Base-by-base conservation (phyloP, 352 stramenopile species). In the Achlya hypogyna region DNA sequence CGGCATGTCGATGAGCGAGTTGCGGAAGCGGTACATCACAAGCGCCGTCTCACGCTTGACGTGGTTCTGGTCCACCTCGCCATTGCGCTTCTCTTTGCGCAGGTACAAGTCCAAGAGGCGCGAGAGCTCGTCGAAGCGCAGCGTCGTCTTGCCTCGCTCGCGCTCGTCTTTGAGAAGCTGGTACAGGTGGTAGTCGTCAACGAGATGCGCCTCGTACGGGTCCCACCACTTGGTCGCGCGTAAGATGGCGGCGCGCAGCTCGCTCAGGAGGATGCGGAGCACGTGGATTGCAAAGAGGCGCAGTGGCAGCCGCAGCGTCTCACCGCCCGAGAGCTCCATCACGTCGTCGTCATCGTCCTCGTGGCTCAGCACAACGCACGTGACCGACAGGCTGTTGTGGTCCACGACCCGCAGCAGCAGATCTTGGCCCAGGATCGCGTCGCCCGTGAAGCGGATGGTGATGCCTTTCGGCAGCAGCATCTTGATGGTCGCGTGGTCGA, bases 401-500 rank as follows among this genome's bases (percentile, higher is more conserved):
- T 77, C 76, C 8, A 95, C 73, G 51, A 95, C 86, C 62, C 90
- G 88, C 16, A 95, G 75, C 35, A 82, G 75, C 14, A 93, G 69
- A 0, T 79, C 79, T 62, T 93, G 78, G 16, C 86, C 84, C 8
- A 93, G 74, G 40, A 95, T 73, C 42, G 84, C 89, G 34, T 93
- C 82, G 23, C 84, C 85, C 64, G 91, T 77, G 6, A 95, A 66
- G 5, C 79, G 75, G 51, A 95, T 84, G 20, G 81, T 92, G 51
- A 95, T 93, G 18, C 86, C 86, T 23, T 82, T 91, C 3, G 86
- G 86, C 58, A 95, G 88, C 81, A 95, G 91, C 54, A 89, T 84
- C 62, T 95, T 95, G 69, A 95, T 95, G 8, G 82, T 90, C 69
- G 91, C 89, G 79, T 95, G 86, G 62, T 95, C 84, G 66, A 95